Evolutionary conservation across 2,329 filamentous ascomycete species (phyloP).

Genomic region (Neonectria hederae): DNA sequence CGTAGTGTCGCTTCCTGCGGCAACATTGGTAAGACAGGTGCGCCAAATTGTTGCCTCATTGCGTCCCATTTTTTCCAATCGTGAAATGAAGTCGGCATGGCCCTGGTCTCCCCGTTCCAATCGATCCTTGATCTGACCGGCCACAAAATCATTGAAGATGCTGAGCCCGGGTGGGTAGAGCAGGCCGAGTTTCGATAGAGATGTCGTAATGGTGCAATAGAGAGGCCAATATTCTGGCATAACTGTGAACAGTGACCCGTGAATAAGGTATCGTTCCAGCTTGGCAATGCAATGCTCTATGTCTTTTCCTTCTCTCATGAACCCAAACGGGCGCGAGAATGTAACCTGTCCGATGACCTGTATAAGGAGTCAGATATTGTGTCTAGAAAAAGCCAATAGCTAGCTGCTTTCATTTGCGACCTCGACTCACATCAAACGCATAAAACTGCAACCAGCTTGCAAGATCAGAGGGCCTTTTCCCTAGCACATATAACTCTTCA

Average conservation of each 20-base stretch:
- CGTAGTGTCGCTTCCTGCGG: slow-evolving; percentile 15
- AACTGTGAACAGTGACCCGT: slow-evolving; percentile 7
- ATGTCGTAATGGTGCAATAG: neutral
- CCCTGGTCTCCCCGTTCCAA: neutral
- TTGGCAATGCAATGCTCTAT: slow-evolving; percentile 12
- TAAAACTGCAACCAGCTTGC: slow-evolving; percentile 17
- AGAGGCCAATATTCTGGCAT: slow-evolving; percentile 15
- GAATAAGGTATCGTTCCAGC: slow-evolving; percentile 14
- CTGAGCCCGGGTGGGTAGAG: neutral
- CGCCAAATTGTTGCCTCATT: slow-evolving; percentile 7
- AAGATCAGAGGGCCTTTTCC: neutral
- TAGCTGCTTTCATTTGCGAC: neutral
- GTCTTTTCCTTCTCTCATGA: slow-evolving; percentile 13
- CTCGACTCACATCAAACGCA: slow-evolving; percentile 13
- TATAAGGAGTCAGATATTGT: neutral
- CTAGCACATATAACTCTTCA: neutral
- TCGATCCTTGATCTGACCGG: slow-evolving; percentile 9
- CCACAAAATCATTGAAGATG: slow-evolving; percentile 13
- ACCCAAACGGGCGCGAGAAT: slow-evolving; percentile 12
- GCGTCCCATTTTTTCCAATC: slow-evolving; percentile 7
- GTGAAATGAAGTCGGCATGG: slow-evolving; percentile 7
- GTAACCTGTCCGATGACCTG: slow-evolving; percentile 9
- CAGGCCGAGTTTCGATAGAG: neutral
- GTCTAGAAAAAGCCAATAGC: neutral
- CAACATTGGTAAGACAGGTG: slow-evolving; percentile 15